These are phyloP conservation scores for Kazachstania sp. DNA, from an alignment of 1,139 yeast species.

Conservation along the genomic window DNA sequence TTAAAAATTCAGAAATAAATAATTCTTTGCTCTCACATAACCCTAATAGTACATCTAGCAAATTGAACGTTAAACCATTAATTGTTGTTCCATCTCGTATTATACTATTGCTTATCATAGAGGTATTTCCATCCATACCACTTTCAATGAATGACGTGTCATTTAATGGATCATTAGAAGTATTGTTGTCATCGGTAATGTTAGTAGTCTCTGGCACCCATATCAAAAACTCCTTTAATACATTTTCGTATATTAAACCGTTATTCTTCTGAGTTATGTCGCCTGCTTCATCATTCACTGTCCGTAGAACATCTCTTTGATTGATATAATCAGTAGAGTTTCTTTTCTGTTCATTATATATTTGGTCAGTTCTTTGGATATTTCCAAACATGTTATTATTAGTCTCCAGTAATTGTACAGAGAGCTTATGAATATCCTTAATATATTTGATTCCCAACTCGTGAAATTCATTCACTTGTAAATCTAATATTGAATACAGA, in stretches of 20 bases:
- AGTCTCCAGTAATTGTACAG: constrained; percentile 10
- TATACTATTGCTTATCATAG: background rate
- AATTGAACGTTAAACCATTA: constrained; percentile 38
- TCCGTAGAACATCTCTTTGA: background rate
- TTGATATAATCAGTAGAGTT: background rate
- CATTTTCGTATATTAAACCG: constrained; percentile 11
- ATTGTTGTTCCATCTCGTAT: background rate
- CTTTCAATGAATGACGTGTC: background rate
- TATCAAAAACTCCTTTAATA: constrained; percentile 31
- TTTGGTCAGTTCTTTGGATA: background rate
- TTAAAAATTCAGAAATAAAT: constrained; percentile 63
- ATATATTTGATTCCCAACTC: constrained; percentile 4
- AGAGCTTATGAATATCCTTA: constrained; percentile 4
- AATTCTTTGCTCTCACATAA: constrained; percentile 73
- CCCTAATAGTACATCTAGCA: constrained; percentile 58
- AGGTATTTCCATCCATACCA: background rate
- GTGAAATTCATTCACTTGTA: constrained; percentile 29
- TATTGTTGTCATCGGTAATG: constrained; percentile 24
- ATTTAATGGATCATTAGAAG: constrained; percentile 58
- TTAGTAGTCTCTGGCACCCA: constrained; percentile 96
- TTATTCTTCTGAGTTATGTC: background rate
- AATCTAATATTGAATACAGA: constrained; percentile 61
- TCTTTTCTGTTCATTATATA: background rate
- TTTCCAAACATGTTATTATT: background rate
- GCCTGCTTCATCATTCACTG: background rate